Evolutionary conservation across 2,329 filamentous ascomycete genomes (phyloP), one percentile per base, ranked within the genome.

Genomic region (Arthrobotrys pseudoclavata): DNA sequence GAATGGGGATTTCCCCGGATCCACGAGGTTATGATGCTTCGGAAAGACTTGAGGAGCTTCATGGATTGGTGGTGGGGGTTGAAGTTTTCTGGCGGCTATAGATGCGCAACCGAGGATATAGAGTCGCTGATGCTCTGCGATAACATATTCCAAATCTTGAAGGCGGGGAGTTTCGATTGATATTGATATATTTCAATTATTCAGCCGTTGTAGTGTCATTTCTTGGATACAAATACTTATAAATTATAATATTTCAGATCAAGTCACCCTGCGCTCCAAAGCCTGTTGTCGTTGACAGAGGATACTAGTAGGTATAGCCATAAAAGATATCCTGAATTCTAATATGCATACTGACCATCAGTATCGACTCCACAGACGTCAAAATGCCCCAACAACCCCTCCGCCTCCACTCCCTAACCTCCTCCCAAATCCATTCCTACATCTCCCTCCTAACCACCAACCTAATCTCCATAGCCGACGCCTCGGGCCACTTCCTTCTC

Each of bases 381-480:
- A 53, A 82, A 81, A 86, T 86, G 80, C 85, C 72, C 4, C 85
- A 61, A 79, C 81, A 57, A 62, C 79, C 48, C 81, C 84, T 45
- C 83, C 85, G 76, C 84, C 83, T 69, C 82, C 72, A 76, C 50
- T 60, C 60, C 22, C 66, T 86, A 45, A 83, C 83, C 68, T 83
- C 84, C 72, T 81, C 83, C 26, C 81, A 86, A 50, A 85, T 89
- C 66, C 87, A 87, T 80, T 81, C 83, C n/a, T 84, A 88, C 74
- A 90, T 94, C 82, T 85, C 88, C 45, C 86, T 89, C 18, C 86
- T 94, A 74, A 93, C 92, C 80, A 84, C 91, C 82, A 92, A 92
- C 81, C 86, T 95, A 48, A 87, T 94, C 83, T 92, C 92, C 83
- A 94, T 94, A 84, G 89, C 89, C 81, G 92, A 95, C 84, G 87